Base-by-base conservation (phyloP, 176 grass and related monocot genomes). In the Hyparrhenia diplandra region DNA sequence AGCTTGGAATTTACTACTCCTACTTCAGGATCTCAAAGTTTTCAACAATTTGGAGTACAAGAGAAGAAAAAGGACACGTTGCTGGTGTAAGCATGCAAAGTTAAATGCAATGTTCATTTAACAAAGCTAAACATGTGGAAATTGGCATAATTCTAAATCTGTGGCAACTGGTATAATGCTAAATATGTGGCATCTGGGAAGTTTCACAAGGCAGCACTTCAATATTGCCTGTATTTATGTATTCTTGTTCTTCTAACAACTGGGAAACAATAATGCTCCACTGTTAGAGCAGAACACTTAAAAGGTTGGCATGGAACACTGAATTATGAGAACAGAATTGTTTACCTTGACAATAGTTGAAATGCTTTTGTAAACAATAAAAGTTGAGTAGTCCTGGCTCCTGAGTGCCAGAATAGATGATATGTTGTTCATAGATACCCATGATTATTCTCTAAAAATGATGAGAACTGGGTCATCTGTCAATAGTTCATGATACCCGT, bases 261-360 rank as follows among this genome's bases (percentile, higher is more conserved):
- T 52, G n/a, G 28, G n/a, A 40, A 70, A 77, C 13, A 64, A 10
- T 8, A 43, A 13, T 65, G 27, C 13, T 88, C 30, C 23, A 80
- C 31, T 27, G 64, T 20, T 60, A 77, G 61, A 80, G 52, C 30
- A 67, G 7, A 39, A 67, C 13, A 67, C 60, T 24, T 39, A 49
- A 64, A 62, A 73, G 49, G 69, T 63, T 43, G 25, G 36, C 13
- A 80, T 16, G 64, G 4, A 14, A 77, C 40, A 25, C 42, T 13
- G 29, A 16, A 25, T 67, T 16, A 72, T 41, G 29, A 54, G 35
- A 64, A 69, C 43, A 69, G 9, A 81, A 20, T 13, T 23, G 37
- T 77, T 81, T 89, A 85, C 83, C 73, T 67, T 55, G 13, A 77
- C 31, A 77, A 59, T 69, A 37, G 25, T 43, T 82, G 41, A 77